Conservation (phyloP, 1,284 basidiomycete species). For the Termitomyces sp. region DNA sequence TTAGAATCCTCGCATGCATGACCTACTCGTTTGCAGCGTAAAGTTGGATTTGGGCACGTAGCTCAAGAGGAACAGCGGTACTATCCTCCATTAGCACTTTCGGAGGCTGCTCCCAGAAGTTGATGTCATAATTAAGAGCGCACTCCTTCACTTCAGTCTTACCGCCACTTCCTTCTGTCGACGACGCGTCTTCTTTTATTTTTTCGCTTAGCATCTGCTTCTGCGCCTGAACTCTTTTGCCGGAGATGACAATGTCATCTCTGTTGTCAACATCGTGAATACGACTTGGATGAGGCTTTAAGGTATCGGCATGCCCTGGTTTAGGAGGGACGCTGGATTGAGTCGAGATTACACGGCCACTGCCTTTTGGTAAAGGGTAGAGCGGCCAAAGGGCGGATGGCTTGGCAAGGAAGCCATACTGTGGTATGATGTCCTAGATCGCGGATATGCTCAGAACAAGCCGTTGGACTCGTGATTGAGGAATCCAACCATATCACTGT, state of each 20-base stretch:
- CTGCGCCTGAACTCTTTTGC: background rate
- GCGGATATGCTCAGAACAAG: conserved; percentile 12
- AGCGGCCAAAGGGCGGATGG: conserved; percentile 55
- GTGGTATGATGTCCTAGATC: conserved; percentile 57
- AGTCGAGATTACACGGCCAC: conserved; percentile 16
- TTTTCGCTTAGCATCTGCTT: background rate
- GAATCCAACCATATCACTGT: conserved; percentile 55
- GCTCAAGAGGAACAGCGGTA: background rate
- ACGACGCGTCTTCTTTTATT: background rate
- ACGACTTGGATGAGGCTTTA: background rate
- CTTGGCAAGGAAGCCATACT: conserved; percentile 56
- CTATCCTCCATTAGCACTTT: background rate
- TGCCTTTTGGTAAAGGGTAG: conserved; percentile 31
- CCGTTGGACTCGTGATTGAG: background rate
- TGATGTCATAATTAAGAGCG: background rate
- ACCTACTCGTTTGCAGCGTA: background rate
- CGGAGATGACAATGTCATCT: background rate
- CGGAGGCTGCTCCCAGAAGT: background rate
- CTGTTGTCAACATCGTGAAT: background rate
- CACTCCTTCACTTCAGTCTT: background rate
- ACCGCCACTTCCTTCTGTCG: background rate
- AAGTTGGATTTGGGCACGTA: background rate
- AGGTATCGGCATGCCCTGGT: background rate
- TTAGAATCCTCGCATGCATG: background rate
- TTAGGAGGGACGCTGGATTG: background rate